phyloP scores from a whole-genome alignment of 345 rosid genomes.

The Salix viminalis region DNA sequence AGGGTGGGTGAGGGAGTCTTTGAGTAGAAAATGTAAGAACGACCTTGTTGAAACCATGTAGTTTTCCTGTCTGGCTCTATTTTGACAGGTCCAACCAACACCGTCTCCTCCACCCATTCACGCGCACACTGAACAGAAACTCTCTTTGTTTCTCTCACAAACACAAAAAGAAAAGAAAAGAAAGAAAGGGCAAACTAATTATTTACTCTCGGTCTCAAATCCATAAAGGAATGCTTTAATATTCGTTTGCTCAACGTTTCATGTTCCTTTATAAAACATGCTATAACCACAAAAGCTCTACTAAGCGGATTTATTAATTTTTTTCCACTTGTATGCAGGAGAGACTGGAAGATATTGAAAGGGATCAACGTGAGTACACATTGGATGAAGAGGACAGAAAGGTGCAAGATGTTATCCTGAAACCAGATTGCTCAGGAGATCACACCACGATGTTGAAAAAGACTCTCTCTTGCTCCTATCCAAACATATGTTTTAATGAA shows the following conservation, averaged over 20 bases:
- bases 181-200: background rate
- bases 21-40: too few species aligned
- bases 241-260: background rate
- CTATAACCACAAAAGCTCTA: background rate
- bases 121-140: too few species aligned
- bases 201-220: background rate
- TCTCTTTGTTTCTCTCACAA: background rate
- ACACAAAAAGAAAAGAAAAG: background rate
- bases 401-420: slow-evolving; percentile 76
- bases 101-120: too few species aligned
- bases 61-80: too few species aligned
- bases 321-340: slow-evolving; percentile 42
- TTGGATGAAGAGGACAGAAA: slow-evolving; percentile 86
- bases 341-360: slow-evolving; percentile 80
- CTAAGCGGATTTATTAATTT: slow-evolving; percentile 7
- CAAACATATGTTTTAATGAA: slow-evolving; percentile 75
- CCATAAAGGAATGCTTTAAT: background rate
- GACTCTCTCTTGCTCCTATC: slow-evolving; percentile 81
- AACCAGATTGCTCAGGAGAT: slow-evolving; percentile 61
- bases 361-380: slow-evolving; percentile 84
- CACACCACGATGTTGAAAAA: slow-evolving; percentile 70
- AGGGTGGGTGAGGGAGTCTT: too few species aligned
- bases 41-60: too few species aligned
- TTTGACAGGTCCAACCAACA: too few species aligned
- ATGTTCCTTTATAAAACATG: background rate